Base-by-base conservation (phyloP, 2,329 filamentous ascomycete species). In the Tolypocladium ovalisporum region DNA sequence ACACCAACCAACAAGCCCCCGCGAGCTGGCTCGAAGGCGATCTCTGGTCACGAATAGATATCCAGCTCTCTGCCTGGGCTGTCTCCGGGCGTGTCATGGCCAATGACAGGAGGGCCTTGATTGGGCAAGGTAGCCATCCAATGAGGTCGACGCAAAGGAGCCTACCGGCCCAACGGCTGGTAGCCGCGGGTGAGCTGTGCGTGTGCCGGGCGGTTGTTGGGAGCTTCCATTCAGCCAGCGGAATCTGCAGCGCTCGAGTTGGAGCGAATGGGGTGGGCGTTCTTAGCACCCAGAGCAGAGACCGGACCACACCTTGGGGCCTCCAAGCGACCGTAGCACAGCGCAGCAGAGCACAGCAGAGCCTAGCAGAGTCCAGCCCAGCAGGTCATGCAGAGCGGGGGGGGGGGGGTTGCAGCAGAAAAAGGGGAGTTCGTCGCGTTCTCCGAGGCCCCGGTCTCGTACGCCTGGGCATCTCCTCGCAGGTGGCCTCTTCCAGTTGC, bases 201-300 rank as follows among this genome's bases (percentile, higher is more conserved):
- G 39, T 19, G 19, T 40, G 39, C 19, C 22, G 40, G 9, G 40
- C 40, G 24, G 13, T 47, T 24, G 42, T 13, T 47, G 54, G 52
- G 37, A 55, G 35, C 36, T 39, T 17, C n/a, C n/a, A n/a, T 60
- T 56, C 55, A 51, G 53, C 37, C 42, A 49, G 55, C 57, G 44
- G 52, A 51, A 24, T 52, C 55, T 35, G 60, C 58, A 62, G 57
- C 62, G 62, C 56, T 57, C 63, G 60, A 60, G 56, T 59, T 63
- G 65, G 63, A 66, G 64, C 58, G 60, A 60, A 56, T 57, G 42
- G 39, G 56, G 17, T 32, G 35, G 34, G 19, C 44, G n/a, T 37
- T 37, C 42, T 47, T 27, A 44, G 22, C 40, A 44, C 9, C 22
- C 7, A 22, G 22, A n/a, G 39, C n/a, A n/a, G 32, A 34, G 32